Base-by-base conservation (phyloP, 2,329 filamentous ascomycete species). In the Aspergillus cejpii region DNA sequence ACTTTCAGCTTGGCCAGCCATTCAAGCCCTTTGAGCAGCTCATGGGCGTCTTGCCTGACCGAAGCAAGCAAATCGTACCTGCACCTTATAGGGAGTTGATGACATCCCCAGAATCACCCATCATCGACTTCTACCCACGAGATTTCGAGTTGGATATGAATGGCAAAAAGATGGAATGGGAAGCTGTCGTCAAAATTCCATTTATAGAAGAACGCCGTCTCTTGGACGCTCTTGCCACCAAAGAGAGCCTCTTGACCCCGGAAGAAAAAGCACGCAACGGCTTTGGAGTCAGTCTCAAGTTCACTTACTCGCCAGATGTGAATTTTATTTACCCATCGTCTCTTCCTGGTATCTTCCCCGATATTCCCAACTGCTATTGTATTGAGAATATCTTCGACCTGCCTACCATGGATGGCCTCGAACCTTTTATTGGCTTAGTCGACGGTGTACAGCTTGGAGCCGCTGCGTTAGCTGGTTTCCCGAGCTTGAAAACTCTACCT, bases 141-240 rank as follows among this genome's bases (percentile, higher is more conserved):
- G 92, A 98, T 58, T 98, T 98, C 60, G 88, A 94, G 54, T 76
- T 98, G 31, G 94, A 98, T 64, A 97, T 98, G 92, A 97, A 98
- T 58, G 94, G 92, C 48, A 98, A 98, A 74, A 98, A 95, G 72
- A 94, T 95, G 85, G 94, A 98, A 52, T 98, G 92, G 92, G 92
- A 98, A 64, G 92, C 92, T 21, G 91, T 98, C 28, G 89, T 98
- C 53, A 98, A 97, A 68, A 98, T 98, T 60, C 92, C 92, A 0
- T 98, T 98, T 68, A 98, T 98, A 52, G 88, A 98, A 47, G 91
- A 98, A 65, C 81, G 84, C 58, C 81, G 92, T 20, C 74, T 98
- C 2, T 74, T 98, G 44, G 71, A 75, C 28, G 92, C 91, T 6
- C 96, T 98, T 86, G 83, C 77, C 12, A 83, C 89, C 5, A 89